phyloP scores from a whole-genome alignment of 139 green algal species.

The Chlorella sp. region DNA sequence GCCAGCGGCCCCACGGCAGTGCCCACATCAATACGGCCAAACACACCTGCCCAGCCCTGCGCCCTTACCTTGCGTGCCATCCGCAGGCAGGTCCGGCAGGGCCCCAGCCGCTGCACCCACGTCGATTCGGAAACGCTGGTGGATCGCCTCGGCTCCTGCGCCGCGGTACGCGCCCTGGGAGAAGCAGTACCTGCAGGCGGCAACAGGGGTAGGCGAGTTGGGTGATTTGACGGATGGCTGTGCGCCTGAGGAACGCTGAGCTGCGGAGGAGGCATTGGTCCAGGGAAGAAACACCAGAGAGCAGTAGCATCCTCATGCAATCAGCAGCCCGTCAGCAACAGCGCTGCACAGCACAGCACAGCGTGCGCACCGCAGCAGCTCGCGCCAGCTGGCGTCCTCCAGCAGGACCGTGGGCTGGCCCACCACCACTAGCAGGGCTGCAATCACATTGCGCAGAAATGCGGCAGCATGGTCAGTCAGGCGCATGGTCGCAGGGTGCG shows the following conservation, averaged over 20 bases:
- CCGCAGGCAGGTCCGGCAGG: neutral
- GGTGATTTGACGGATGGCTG: too few species aligned
- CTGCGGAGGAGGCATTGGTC: neutral
- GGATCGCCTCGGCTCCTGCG: conserved; percentile 37
- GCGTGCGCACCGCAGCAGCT: conserved; percentile 67
- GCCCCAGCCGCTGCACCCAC: neutral
- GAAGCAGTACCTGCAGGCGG: conserved; percentile 18
- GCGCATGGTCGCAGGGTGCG: too few species aligned
- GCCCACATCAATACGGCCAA: too few species aligned
- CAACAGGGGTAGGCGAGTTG: too few species aligned
- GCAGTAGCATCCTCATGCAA: too few species aligned
- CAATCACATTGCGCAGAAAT: too few species aligned
- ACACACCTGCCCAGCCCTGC: too few species aligned
- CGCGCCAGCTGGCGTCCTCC: conserved; percentile 69
- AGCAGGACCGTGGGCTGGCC: conserved; percentile 76
- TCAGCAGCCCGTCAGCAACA: too few species aligned
- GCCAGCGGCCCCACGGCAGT: too few species aligned
- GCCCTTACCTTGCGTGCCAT: neutral
- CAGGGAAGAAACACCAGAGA: too few species aligned
- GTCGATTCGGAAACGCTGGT: conserved; percentile 23
- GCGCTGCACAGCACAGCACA: neutral
- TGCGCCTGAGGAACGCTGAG: too few species aligned
- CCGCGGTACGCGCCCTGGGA: conserved; percentile 46
- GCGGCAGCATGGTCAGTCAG: too few species aligned
- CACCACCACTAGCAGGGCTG: conserved; percentile 82